Evolutionary conservation across 2,329 filamentous ascomycete genomes (phyloP), one percentile per base, ranked within the genome.

Genomic region (Pseudocercospora fijiensis): DNA sequence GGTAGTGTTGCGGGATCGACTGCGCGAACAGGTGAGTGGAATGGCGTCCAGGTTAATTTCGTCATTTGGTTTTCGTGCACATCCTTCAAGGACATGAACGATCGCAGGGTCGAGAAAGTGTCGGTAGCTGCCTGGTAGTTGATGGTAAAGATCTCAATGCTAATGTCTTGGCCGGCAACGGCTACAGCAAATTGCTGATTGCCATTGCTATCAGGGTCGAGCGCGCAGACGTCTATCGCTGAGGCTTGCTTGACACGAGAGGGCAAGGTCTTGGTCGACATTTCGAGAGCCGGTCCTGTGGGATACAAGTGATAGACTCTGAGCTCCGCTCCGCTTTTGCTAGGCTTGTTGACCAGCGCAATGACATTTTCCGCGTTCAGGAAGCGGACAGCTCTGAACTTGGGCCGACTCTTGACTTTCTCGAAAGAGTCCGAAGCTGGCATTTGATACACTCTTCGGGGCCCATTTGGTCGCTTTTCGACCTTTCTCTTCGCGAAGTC

Each of bases 101-200:
- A 73, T 47, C 77, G 77, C 72, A 88, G 79, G 7, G 77, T 76
- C 45, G 80, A 78, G 68, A 83, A 79, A 2, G 77, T 80, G 65
- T 79, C 80, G 1, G 76, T 76, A 3, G 74, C 72, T 6, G 79
- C 77, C 71, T 90, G 75, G 74, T 91, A 90, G 68, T 96, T 90
- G 63, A 96, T 79, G 0, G 91, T 93, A 76, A 88, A 90, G 27
- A 96, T 79, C 4, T 86, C 86, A 68, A 96, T 88, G 10, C 91
- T 92, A 65, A 88, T 87, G 75, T 96, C 90, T 70, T 90, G 89
- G 8, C 89, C 89, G 2, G 90, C 90, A 13, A 96, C 86, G 6
- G 92, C 93, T 68, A 96, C 83, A 53, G 90, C 85, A 68, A 92
- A 90, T 77, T 97, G 92, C 53, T 88, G 85, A 64, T 90, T 87